phyloP scores from a whole-genome alignment of 2,329 filamentous ascomycete species.

The Penicillium palitans region DNA sequence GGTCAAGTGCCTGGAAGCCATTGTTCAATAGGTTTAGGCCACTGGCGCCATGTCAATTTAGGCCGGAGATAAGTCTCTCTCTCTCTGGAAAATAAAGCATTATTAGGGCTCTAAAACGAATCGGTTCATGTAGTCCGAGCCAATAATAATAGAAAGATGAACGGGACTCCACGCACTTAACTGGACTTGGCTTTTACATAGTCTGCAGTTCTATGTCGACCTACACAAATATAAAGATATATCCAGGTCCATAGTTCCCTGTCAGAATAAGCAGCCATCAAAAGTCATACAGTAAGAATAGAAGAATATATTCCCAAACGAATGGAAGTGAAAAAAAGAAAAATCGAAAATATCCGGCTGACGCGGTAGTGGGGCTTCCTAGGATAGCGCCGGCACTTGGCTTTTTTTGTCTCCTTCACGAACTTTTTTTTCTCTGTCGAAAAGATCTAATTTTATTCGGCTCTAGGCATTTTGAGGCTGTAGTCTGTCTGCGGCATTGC shows the following conservation, averaged over 20 bases:
- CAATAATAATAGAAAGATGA: not conserved
- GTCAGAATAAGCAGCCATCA: not conserved
- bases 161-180: conserved; percentile 13
- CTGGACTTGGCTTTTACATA: conserved; percentile 15
- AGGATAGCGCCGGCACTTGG: conserved; percentile 21
- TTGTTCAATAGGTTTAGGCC: not conserved
- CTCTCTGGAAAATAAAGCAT: not conserved
- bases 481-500: not conserved
- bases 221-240: not conserved
- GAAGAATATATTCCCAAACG: not conserved
- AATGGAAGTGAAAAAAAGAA: not conserved
- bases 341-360: conserved; percentile 12
- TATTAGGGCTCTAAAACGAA: conserved; percentile 16
- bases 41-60: conserved; percentile 16
- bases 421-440: not conserved
- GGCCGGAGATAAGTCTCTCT: conserved; percentile 15
- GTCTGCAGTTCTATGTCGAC: not conserved
- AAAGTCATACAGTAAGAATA: not conserved
- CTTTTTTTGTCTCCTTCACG: not conserved
- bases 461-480: not conserved
- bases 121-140: conserved; percentile 15
- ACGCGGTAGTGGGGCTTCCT: conserved; percentile 23
- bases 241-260: not conserved
- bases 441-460: not conserved
- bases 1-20: conserved; percentile 2